Evolutionary conservation across 2,329 filamentous ascomycete species (phyloP).

Genomic region (Madurella fahalii): DNA sequence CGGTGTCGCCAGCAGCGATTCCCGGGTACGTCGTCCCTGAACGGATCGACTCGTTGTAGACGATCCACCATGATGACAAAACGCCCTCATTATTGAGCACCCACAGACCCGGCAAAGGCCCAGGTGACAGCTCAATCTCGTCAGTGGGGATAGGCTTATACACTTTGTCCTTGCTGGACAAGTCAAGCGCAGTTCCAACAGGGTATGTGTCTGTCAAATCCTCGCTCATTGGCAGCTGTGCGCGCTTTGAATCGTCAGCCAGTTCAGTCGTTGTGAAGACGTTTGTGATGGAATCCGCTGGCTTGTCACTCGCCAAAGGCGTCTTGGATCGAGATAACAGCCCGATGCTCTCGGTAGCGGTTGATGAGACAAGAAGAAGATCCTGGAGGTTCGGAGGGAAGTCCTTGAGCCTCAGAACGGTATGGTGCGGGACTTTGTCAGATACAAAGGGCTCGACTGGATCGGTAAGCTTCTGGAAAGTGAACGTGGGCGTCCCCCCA

Average conservation of each 20-base stretch:
- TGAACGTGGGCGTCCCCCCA: constrained; percentile 49
- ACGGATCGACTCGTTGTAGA: constrained; percentile 83
- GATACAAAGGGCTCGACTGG: constrained; percentile 69
- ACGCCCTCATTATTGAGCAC: constrained; percentile 86
- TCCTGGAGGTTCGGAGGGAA: constrained; percentile 80
- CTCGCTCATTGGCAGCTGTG: constrained; percentile 68
- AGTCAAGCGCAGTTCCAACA: constrained; percentile 75
- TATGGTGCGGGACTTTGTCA: constrained; percentile 68
- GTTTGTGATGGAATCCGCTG: constrained; percentile 56
- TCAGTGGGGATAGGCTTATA: constrained; percentile 72
- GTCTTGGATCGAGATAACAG: constrained; percentile 70
- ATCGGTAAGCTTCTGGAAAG: constrained; percentile 70
- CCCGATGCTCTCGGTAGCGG: constrained; percentile 73
- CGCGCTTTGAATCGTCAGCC: constrained; percentile 68
- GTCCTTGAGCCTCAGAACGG: constrained; percentile 69
- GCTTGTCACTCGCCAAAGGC: constrained; percentile 58
- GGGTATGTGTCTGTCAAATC: constrained; percentile 67
- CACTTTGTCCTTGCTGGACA: constrained; percentile 78
- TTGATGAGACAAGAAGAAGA: constrained; percentile 76
- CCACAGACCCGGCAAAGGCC: constrained; percentile 78
- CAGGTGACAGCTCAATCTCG: constrained; percentile 72
- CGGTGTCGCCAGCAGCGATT: constrained; percentile 48
- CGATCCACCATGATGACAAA: constrained; percentile 82
- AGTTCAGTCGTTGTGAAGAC: constrained; percentile 72
- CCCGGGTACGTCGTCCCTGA: constrained; percentile 69